These are phyloP conservation scores for Phlyctochytrium bullatum DNA, from an alignment of 192 early-diverging fungal genomes.

Conservation along the genomic window DNA sequence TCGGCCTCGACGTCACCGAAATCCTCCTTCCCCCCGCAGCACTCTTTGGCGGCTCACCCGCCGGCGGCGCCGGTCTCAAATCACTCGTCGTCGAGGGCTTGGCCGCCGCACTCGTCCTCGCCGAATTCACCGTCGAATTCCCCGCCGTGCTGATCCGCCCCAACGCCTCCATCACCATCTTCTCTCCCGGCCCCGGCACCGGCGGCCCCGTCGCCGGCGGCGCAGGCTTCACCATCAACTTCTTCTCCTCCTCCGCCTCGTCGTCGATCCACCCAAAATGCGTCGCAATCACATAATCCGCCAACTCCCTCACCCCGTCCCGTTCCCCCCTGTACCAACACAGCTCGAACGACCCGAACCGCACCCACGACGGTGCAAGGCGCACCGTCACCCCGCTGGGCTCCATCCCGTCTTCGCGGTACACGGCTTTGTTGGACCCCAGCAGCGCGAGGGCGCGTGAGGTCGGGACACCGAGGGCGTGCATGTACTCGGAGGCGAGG, in stretches of 20 bases:
- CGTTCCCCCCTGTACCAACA: slow-evolving; percentile 67
- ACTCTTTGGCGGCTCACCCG: background rate
- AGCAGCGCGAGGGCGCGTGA: slow-evolving; percentile 74
- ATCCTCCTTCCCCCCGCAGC: slow-evolving; percentile 8
- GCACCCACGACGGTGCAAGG: slow-evolving; percentile 71
- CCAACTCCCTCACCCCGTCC: slow-evolving; percentile 51
- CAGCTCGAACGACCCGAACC: slow-evolving; percentile 87
- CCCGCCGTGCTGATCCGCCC: background rate
- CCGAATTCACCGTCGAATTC: too few relatives aligned
- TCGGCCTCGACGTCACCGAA: slow-evolving; percentile 8
- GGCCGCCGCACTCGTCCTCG: too few relatives aligned
- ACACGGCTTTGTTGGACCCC: slow-evolving; percentile 54
- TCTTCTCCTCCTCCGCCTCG: slow-evolving; percentile 7
- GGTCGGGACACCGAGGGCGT: slow-evolving; percentile 70
- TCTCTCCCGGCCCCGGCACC: background rate
- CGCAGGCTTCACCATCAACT: background rate
- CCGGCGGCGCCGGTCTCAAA: background rate
- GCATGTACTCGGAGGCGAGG: slow-evolving; percentile 71
- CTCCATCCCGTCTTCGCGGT: slow-evolving; percentile 63
- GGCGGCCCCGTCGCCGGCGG: too few relatives aligned
- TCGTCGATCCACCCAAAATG: slow-evolving; percentile 48
- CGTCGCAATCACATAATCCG: slow-evolving; percentile 68
- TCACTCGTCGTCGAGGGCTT: background rate
- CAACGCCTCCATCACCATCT: background rate
- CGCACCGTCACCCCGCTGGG: slow-evolving; percentile 74